Base-by-base conservation (phyloP, 345 rosid species). In the Linum tenue region DNA sequence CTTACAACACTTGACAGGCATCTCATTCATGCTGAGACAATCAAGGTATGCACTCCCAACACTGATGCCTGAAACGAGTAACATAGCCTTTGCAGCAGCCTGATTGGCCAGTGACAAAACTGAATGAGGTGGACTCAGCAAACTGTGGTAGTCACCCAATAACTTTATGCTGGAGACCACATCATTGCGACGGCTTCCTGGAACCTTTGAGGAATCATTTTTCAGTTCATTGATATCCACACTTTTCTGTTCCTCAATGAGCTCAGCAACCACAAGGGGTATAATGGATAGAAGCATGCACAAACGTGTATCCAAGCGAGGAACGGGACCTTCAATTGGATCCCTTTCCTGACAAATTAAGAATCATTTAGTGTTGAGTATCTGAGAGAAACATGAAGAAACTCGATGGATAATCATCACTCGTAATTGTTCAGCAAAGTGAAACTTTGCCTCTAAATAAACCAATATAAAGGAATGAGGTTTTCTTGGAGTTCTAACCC, bases 301-400 rank as follows among this genome's bases (percentile, higher is more conserved):
- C 61, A 86, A 88, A 55, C 91, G 91, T 37, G 91, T 72, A 70
- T 82, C 84, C 43, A 84, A 82, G 72, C 80, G 88, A 4, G 91
- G 91, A 70, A 86, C 37, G 60, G 91, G 91, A 53, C 88, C 91
- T 77, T 86, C 91, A 31, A 70, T 62, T 60, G 91, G 91, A 66
- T 84, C 80, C 61, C 84, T 81, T 72, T 84, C 88, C 88, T 86
- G 75, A 2, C 59, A 58, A 67, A 53, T 55, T 75, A 63, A 53
- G 36, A 14, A 56, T 10, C 14, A 41, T 70, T 22, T 43, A 42
- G 39, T 65, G 7, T 57, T 57, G 36, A 57, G 60, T 6, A 17
- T 31, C 37, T 15, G 9, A 17, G 37, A 16, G 60, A 22, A 57
- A 57, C 60, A 9, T 36, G 37, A 17, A 36, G 60, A 17, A 22